These are phyloP conservation scores for Teunomyces atbi DNA, from an alignment of 805 yeast species.

Conservation along the genomic window DNA sequence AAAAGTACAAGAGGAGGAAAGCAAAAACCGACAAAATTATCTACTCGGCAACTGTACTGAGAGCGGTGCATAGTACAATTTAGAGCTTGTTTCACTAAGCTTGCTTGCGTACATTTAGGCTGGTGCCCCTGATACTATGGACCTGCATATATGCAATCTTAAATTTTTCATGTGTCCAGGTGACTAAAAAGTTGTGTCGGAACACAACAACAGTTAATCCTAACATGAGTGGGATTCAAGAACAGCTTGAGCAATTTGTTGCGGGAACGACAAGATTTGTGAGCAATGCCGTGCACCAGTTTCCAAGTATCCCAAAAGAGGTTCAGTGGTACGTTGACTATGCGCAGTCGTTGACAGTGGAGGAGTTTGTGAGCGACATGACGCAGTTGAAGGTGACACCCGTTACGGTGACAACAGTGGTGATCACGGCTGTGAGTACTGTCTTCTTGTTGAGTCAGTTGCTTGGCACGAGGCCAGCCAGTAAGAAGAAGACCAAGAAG, in stretches of 20 bases:
- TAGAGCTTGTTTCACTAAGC: too few species aligned
- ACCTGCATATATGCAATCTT: too few species aligned
- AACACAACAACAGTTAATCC: background rate
- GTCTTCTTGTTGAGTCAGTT: conserved; percentile 20
- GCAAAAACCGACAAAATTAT: too few species aligned
- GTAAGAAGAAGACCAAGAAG: conserved; percentile 21
- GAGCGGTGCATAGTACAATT: too few species aligned
- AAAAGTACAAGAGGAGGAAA: too few species aligned
- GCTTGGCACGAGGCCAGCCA: conserved; percentile 1
- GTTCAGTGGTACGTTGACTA: conserved; percentile 12
- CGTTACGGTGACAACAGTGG: conserved; percentile 32
- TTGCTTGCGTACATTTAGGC: too few species aligned
- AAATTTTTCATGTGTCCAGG: too few species aligned
- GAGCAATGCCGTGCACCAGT: conserved; percentile 5
- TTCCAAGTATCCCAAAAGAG: conserved; percentile 10
- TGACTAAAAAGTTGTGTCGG: background rate
- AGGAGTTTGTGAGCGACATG: conserved; percentile 32
- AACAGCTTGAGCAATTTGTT: background rate
- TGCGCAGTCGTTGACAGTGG: conserved; percentile 11
- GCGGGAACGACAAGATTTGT: conserved; percentile 1
- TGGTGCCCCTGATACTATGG: too few species aligned
- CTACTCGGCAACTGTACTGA: too few species aligned
- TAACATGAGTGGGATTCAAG: conserved; percentile 1
- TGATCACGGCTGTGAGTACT: conserved; percentile 30
- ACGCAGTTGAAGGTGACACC: conserved; percentile 29